Percentiles rank a stretch among this genome's conserved stretches.
phyloP scores from a whole-genome alignment of 2,329 filamentous ascomycete genomes.

The Aspergillaceae sp. region DNA sequence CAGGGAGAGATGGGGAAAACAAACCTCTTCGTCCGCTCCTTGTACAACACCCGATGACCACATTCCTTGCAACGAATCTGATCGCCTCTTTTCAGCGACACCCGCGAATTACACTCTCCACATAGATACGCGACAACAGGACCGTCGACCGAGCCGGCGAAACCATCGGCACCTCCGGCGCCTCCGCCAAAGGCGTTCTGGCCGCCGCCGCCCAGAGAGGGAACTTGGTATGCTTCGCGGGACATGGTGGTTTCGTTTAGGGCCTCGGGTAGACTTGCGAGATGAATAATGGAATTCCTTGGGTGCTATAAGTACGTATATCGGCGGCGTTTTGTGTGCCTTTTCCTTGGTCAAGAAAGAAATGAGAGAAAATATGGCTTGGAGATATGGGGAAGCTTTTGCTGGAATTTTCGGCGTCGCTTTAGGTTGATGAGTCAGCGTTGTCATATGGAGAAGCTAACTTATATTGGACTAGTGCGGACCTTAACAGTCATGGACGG shows the following conservation, averaged over 20 bases:
- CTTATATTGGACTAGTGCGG: neutral
- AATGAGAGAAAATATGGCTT: too few relatives aligned
- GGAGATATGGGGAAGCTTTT: neutral
- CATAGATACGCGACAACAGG: conserved; percentile 62
- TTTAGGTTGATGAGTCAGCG: neutral
- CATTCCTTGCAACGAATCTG: conserved; percentile 85
- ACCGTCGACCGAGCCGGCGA: conserved; percentile 39
- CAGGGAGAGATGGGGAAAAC: conserved; percentile 26
- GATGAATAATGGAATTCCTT: too few relatives aligned
- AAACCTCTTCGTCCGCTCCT: conserved; percentile 94
- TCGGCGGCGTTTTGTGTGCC: too few relatives aligned
- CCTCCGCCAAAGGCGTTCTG: conserved; percentile 35
- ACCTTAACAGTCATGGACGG: neutral
- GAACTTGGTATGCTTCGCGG: conserved; percentile 71
- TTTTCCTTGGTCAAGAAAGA: too few relatives aligned
- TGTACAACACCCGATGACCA: conserved; percentile 91
- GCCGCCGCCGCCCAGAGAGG: conserved; percentile 43
- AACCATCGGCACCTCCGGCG: conserved; percentile 19
- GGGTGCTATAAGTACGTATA: too few relatives aligned
- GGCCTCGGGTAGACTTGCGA: too few relatives aligned
- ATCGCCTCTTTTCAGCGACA: conserved; percentile 66
- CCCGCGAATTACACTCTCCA: conserved; percentile 75
- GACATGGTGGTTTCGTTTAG: conserved; percentile 41
- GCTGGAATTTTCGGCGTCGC: neutral
- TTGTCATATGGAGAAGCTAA: neutral